phyloP scores from a whole-genome alignment of 1,284 basidiomycete genomes.

The Ceratobasidium sp. region DNA sequence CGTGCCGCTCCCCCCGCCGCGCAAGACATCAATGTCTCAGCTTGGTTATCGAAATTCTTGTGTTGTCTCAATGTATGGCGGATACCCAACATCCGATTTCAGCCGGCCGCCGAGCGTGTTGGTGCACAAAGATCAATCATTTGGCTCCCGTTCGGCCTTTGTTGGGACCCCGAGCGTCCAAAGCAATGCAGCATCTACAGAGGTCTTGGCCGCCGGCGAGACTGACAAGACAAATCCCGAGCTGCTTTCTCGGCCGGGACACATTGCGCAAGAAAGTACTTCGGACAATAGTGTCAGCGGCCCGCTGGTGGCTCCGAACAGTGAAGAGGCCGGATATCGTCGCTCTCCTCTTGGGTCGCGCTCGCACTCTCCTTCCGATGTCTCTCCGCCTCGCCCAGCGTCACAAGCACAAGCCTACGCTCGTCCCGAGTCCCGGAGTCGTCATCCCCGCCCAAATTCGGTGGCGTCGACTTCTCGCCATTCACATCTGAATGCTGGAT shows the following conservation, averaged over 20 bases:
- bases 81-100: conserved; percentile 12
- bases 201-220: conserved; percentile 2
- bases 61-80: conserved; percentile 29
- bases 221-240: background rate
- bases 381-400: conserved; percentile 2
- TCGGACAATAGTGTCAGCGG: conserved; percentile 21
- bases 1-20: conserved; percentile 22
- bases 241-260: background rate
- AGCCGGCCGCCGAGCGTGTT: conserved; percentile 31
- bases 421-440: conserved; percentile 14
- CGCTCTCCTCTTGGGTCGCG: conserved; percentile 23
- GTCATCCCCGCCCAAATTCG: conserved; percentile 90
- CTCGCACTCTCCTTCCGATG: conserved; percentile 11
- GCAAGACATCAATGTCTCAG: conserved; percentile 21
- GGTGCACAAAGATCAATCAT: conserved; percentile 16
- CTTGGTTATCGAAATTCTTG: conserved; percentile 23
- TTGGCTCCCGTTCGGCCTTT: conserved; percentile 28
- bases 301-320: conserved; percentile 11
- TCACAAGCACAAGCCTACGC: background rate
- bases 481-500: background rate
- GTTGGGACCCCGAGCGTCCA: conserved; percentile 11
- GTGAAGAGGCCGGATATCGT: conserved; percentile 15
- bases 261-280: background rate
- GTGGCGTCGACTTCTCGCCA: conserved; percentile 76
- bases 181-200: conserved; percentile 24